A percentile compares a stretch with the other conserved stretches of the same genome.
Evolutionary conservation across 768 basidiomycete species (phyloP).

Genomic region (Xerocomus spinulosus): DNA sequence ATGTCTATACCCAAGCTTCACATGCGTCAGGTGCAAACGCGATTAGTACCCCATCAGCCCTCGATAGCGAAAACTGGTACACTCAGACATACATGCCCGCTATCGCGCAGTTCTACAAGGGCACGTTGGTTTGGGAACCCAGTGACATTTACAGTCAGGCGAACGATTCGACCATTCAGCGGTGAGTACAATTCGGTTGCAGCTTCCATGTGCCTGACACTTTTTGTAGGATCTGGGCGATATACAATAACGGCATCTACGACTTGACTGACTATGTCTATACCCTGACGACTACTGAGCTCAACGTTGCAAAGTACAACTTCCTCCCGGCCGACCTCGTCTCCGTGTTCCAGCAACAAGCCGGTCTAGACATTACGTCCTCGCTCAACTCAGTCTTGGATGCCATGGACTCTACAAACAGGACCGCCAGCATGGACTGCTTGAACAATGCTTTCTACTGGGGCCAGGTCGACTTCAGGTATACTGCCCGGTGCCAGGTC

Average conservation of each 20-base stretch:
- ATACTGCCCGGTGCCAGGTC: constrained; percentile 50
- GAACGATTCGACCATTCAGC: constrained; percentile 32
- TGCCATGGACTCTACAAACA: constrained; percentile 35
- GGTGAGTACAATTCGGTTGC: constrained; percentile 17
- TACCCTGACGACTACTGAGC: constrained; percentile 44
- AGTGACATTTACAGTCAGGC: constrained; percentile 36
- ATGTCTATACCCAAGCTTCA: constrained; percentile 41
- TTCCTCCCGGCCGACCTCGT: constrained; percentile 52
- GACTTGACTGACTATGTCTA: constrained; percentile 67
- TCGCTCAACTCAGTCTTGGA: constrained; percentile 44
- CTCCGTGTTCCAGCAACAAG: constrained; percentile 49
- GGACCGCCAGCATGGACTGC: constrained; percentile 44
- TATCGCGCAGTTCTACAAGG: constrained; percentile 55
- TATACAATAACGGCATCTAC: constrained; percentile 55
- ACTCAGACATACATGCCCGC: constrained; percentile 48
- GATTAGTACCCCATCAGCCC: constrained; percentile 31
- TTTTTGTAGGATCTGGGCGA: constrained; percentile 47
- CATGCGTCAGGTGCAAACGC: constrained; percentile 54
- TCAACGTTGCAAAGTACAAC: constrained; percentile 39
- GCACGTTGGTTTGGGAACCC: constrained; percentile 49
- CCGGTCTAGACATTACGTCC: constrained; percentile 59
- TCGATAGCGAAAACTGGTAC: constrained; percentile 51
- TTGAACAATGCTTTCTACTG: constrained; percentile 57
- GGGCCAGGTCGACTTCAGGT: constrained; percentile 56
- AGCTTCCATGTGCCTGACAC: constrained; percentile 11